Conservation (phyloP, 805 yeast genomes). For the Yarrowia sp. region DNA sequence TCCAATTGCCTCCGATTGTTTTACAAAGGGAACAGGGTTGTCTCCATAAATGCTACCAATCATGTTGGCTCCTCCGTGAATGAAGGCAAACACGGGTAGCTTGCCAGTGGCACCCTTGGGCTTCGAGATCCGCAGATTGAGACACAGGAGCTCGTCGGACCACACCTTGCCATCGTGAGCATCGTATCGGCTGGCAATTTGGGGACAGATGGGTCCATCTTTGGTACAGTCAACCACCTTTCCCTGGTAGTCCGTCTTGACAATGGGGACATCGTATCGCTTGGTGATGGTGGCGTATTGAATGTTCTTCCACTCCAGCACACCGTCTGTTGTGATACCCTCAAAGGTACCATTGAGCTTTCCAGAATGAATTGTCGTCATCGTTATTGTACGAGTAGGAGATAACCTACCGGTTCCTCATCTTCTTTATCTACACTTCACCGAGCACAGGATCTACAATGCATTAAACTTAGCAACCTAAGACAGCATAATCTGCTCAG, state of each 20-base stretch:
- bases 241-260: constrained; percentile 24
- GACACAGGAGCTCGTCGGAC: constrained; percentile 3
- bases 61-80: constrained; percentile 27
- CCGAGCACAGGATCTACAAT: background rate
- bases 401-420: background rate
- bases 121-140: constrained; percentile 2
- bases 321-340: background rate
- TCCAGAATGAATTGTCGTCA: background rate
- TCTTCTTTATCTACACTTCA: background rate
- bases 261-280: background rate
- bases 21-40: constrained; percentile 25
- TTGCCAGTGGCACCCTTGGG: background rate
- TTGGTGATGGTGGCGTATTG: background rate
- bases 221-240: constrained; percentile 25
- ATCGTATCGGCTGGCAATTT: constrained; percentile 15
- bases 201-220: constrained; percentile 31
- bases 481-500: background rate
- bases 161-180: background rate
- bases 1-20: constrained; percentile 27
- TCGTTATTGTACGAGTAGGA: background rate
- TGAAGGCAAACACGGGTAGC: constrained; percentile 24
- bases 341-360: constrained; percentile 11
- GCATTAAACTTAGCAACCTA: background rate
- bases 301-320: constrained; percentile 1
- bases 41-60: constrained; percentile 20